Base-by-base conservation (phyloP, 108 stramenopile genomes). In the Nitzschia putrida region DNA sequence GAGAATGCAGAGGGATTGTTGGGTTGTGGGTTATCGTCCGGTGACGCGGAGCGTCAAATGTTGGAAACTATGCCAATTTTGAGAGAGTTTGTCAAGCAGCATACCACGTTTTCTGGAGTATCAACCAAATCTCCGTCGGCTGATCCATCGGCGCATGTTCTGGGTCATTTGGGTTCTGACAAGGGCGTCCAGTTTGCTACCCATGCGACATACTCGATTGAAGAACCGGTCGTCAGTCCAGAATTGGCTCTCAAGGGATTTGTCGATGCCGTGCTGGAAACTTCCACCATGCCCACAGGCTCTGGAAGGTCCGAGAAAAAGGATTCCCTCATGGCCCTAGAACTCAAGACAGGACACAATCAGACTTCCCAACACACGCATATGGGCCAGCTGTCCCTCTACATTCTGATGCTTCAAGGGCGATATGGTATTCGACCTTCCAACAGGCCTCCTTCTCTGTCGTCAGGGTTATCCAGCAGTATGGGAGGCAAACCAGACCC, bases 291-390 rank as follows among this genome's bases (percentile, higher is more conserved):
- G 43, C 14, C 57, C 7, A 18, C 18, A 47, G 65, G 54, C 40
- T 23, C 52, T 40, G 26, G 43, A 38, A 3, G 14, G 13, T 25
- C 53, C 26, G 40, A 67, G 52, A 6, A 61, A 38, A 71, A 70
- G 50, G 50, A 67, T 69, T 58, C 67, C 39, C 26, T 90, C 43
- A 76, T 93, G 76, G 77, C 85, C 16, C 34, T 96, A 38, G 92
- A 96, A 66, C 73, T 96, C 40, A 96, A 96, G 65, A 96, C 95
- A 38, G 92, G 92, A 21, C 86, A 93, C 71, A 78, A 76, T 44
- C 91, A 91, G 73, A 85, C 75, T 23, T 57, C 87, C 5, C 79
- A 87, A 41, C 65, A 79, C 55, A 61, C 66, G 24, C 95, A 96
- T 60, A 77, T 90, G 68, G 95, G 88, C 0, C 95, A 96, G 76